Percentiles rank a stretch among this genome's conserved stretches.
These are phyloP conservation scores for Mycena vulgaris DNA, from an alignment of 768 basidiomycete genomes.

Conservation along the genomic window DNA sequence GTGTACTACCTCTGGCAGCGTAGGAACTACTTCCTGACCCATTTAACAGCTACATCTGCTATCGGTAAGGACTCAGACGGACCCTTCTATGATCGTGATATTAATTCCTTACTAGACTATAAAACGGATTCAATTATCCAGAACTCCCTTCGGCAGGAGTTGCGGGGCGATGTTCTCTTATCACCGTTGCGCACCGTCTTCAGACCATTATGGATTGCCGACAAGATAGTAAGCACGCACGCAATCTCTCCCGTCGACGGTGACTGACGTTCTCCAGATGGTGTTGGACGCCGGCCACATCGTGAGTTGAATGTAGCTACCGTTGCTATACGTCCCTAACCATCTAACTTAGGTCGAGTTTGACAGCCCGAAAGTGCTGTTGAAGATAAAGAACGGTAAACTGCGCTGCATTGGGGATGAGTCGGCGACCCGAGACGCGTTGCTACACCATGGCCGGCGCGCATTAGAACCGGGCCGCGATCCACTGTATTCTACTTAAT, in stretches of 20 bases:
- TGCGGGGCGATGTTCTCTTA: constrained; percentile 12
- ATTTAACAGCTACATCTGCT: constrained; percentile 27
- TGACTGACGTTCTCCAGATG: constrained; percentile 22
- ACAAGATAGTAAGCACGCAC: constrained; percentile 31
- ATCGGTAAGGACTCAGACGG: constrained; percentile 18
- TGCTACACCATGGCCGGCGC: constrained; percentile 59
- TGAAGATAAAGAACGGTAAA: constrained; percentile 64
- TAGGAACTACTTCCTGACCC: background rate
- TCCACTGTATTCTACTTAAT: no score
- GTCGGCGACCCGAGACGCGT: constrained; percentile 64
- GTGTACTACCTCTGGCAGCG: background rate
- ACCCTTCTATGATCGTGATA: no score
- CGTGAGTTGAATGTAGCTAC: background rate
- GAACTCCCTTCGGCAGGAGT: constrained; percentile 46
- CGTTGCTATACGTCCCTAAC: background rate
- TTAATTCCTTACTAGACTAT: constrained; percentile 27
- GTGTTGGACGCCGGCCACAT: constrained; percentile 33
- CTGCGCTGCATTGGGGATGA: constrained; percentile 68
- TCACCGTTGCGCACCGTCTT: constrained; percentile 34
- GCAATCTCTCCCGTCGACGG: no score
- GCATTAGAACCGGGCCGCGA: background rate
- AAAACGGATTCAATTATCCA: constrained; percentile 62
- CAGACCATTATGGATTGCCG: constrained; percentile 31
- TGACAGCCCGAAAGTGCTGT: constrained; percentile 65
- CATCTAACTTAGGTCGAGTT: constrained; percentile 59